These are phyloP conservation scores for Scleromitrula shiraiana DNA, from an alignment of 2,329 filamentous ascomycete species.

Conservation along the genomic window DNA sequence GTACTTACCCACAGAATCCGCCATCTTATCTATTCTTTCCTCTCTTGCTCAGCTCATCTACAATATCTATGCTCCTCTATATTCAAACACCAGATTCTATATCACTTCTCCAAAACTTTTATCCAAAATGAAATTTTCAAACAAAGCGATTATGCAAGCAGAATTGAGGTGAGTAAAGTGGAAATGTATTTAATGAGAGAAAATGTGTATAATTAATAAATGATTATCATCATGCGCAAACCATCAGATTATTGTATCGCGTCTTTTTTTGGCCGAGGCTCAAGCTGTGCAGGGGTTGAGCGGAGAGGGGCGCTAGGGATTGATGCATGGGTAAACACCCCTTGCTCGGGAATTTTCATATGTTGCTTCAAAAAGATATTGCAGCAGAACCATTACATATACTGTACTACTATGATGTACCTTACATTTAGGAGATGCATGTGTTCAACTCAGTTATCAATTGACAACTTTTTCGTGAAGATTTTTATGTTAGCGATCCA, in stretches of 20 bases:
- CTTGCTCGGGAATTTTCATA: neutral
- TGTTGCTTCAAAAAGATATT: neutral
- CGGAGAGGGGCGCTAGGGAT: neutral
- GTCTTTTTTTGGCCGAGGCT: conserved; percentile 6
- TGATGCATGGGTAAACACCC: neutral
- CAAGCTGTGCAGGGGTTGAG: neutral
- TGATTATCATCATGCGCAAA: conserved; percentile 6
- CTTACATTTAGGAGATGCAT: neutral
- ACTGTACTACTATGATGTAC: neutral
- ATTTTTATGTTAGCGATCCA: neutral
- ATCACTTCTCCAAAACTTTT: neutral
- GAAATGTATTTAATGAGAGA: conserved; percentile 1
- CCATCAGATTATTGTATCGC: conserved; percentile 3
- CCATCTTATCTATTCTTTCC: conserved; percentile 33
- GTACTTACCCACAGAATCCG: conserved; percentile 44
- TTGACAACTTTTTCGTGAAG: neutral
- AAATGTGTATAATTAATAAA: conserved; percentile 1
- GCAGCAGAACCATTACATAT: neutral
- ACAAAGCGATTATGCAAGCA: too few species aligned
- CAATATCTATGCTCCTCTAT: neutral
- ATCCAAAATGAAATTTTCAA: neutral
- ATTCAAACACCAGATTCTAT: neutral
- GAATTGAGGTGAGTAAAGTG: neutral
- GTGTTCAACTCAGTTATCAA: neutral
- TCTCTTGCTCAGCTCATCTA: conserved; percentile 9